phyloP scores from a whole-genome alignment of 164 flowering plant species.

The Kalanchoe fedtschenkoi region DNA sequence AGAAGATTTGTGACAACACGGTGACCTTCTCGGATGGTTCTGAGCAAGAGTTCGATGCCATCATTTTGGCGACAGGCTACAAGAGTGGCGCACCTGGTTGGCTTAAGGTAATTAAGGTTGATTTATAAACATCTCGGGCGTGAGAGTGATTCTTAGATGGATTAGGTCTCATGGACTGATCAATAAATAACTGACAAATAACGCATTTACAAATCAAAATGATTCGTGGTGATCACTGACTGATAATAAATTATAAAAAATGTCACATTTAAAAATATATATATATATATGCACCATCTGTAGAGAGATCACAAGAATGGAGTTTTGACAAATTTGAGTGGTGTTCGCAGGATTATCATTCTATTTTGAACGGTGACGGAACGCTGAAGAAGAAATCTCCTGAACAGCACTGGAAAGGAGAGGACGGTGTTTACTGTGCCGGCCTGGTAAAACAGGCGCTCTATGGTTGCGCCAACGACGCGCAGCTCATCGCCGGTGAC shows the following conservation, averaged over 20 bases:
- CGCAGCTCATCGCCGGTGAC: slow-evolving; percentile 17
- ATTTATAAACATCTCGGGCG: no score
- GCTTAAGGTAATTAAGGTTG: no score
- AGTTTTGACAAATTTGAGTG: no score
- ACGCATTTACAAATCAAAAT: no score
- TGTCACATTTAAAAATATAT: no score
- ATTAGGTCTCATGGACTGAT: no score
- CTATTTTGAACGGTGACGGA: slow-evolving; percentile 15
- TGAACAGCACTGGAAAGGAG: slow-evolving; percentile 22
- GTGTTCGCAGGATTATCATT: slow-evolving; percentile 12
- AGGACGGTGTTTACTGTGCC: slow-evolving; percentile 18
- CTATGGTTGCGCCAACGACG: slow-evolving; percentile 16
- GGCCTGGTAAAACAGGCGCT: slow-evolving; percentile 22
- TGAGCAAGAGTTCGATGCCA: slow-evolving; percentile 16
- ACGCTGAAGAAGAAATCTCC: slow-evolving; percentile 14
- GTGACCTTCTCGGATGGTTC: slow-evolving; percentile 12
- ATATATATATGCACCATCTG: no score
- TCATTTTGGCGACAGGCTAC: slow-evolving; percentile 29
- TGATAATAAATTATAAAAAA: no score
- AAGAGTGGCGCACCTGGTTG: slow-evolving; percentile 15
- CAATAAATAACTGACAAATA: no score
- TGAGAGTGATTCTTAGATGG: no score
- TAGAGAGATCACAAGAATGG: no score
- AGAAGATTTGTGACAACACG: slow-evolving; percentile 6
- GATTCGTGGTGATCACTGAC: no score